Evolutionary conservation across 257 asterid species (phyloP), one percentile per base, ranked within the genome.

Genomic region (Lithospermum erythrorhizon): DNA sequence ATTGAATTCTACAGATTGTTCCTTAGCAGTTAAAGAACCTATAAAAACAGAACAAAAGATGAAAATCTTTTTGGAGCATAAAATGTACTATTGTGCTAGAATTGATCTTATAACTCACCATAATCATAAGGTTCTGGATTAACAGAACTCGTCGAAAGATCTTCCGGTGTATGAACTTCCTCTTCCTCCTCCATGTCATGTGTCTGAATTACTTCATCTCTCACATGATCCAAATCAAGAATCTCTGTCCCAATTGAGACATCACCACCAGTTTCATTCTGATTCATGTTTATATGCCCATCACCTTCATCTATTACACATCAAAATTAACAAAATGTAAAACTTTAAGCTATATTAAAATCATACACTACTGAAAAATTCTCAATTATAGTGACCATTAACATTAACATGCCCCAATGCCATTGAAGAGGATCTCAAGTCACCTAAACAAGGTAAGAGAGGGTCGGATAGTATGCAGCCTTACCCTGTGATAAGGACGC

Each of bases 211-310:
- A 41, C 51, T 67, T 84, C 95, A 65, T 81, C 90, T 61, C 83
- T 67, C 54, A 76, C 66, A 68, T 41, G 2, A 41, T 89, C 85
- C 71, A 89, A 69, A 77, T 85, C 96, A 37, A 94, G 99, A 75
- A 94, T 94, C 65, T 87, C 96, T 32, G 95, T 89, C 63, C 95
- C 99, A 67, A 89, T 87, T 53, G 90, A 94, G 76, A 89, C 95
- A 64, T 89, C 94, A 67, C 86, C 82, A 74, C 84, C 98, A 68
- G 79, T 82, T 79, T 84, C 97, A 72, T 70, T 41, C 13, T 41
- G 49, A 14, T 41, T 73, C 68, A 65, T 72, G 32, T n/a, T 78
- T 61, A 61, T 60, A 70, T 68, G 78, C 68, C 76, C 61, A 66
- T 25, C 72, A 73, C 74, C 95, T 75, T 79, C 97, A 67, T 77